Conservation (phyloP, 176 grass and related monocot species). For the Secale cereale region DNA sequence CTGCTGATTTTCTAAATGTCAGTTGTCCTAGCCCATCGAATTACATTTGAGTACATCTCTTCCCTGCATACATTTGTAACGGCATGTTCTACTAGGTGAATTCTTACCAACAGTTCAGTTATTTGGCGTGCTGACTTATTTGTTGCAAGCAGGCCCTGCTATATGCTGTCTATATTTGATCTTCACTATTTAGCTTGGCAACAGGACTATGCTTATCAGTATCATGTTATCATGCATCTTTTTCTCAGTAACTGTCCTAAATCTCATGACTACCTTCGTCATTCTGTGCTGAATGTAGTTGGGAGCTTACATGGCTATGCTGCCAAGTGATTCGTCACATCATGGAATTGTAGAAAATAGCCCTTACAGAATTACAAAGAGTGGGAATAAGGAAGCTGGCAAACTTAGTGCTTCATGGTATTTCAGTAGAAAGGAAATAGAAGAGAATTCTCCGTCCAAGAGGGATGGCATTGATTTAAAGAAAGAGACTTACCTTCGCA, state of each 20-base stretch:
- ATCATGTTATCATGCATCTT: background rate
- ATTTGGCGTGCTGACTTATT: background rate
- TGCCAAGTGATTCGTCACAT: constrained; percentile 39
- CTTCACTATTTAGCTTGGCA: background rate
- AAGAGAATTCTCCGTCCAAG: constrained; percentile 90
- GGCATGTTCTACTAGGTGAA: background rate
- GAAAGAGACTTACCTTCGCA: constrained; percentile 72
- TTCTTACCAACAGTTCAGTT: constrained; percentile 3
- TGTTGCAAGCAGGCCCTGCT: background rate
- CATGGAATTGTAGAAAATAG: constrained; percentile 54
- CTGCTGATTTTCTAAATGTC: background rate
- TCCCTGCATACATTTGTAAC: background rate
- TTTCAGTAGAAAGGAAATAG: constrained; percentile 83
- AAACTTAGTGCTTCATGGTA: constrained; percentile 81
- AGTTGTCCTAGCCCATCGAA: background rate
- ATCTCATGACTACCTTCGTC: constrained; percentile 15
- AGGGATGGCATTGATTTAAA: constrained; percentile 87
- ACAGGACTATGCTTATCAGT: background rate
- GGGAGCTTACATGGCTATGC: constrained; percentile 42
- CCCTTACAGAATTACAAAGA: constrained; percentile 32
- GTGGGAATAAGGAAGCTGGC: constrained; percentile 36
- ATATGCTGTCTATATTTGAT: background rate
- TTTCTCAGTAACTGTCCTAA: background rate
- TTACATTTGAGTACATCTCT: background rate
- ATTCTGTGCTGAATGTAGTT: constrained; percentile 10